Evolutionary conservation across 306 rosid genomes (phyloP), one percentile per base, ranked within the genome.

Genomic region (Comarum palustre): DNA sequence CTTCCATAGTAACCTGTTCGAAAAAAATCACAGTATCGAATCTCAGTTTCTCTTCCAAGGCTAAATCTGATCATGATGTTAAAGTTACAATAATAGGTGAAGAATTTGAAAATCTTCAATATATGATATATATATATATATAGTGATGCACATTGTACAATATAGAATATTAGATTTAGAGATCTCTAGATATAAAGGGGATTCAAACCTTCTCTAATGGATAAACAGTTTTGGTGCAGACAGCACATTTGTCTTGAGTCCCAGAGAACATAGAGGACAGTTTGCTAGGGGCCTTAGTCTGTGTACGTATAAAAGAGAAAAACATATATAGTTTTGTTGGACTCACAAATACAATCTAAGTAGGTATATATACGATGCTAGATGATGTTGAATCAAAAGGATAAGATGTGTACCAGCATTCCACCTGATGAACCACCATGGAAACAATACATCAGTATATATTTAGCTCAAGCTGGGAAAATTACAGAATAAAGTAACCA

Each of bases 221-320:
- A 75, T 90, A 90, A 15, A 86, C 96, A 1, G 92, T 90, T 84
- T 90, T 90, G 82, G 75, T 85, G 85, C 96, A 90, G 31, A 80
- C 66, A n/a, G 89, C 69, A 73, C 96, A 90, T 84, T 90, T 90
- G 4, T 90, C 96, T 76, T 85, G 89, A n/a, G 96, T 90, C 62
- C 96, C 96, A 54, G 94, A 90, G 81, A 90, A 90, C 85, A 86
- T 70, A 39, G 87, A 72, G 11, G 90, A 83, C 43, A 83, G 62
- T 38, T 83, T 90, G 89, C 94, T 88, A 8, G 96, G 92, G 17
- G 87, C n/a, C 67, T 59, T 88, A 15, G 68, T 6, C 96, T 90
- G 82, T 41, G 55, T 68, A 31, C 58, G 38, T 31, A 50, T 8
- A 70, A 31, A 32, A 32, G 24, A 52, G 38, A n/a, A 2, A 65